A percentile compares a stretch with the other conserved stretches of the same genome.
Conservation (phyloP, 106 monocot species). For the Acorus gramineus region DNA sequence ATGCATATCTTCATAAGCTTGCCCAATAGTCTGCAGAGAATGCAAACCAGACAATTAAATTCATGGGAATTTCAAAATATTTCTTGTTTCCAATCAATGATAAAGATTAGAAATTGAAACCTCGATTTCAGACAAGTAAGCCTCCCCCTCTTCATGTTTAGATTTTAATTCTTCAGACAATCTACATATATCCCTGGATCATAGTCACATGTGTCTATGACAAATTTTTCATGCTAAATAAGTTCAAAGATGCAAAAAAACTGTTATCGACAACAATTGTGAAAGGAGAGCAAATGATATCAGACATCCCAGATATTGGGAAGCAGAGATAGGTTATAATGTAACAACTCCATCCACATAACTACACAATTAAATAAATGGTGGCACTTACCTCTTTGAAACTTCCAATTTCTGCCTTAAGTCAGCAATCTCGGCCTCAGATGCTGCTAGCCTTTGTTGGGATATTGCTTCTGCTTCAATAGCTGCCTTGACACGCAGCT, state of each 20-base stretch:
- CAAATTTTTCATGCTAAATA: too few relatives aligned
- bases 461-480: conserved; percentile 74
- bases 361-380: too few relatives aligned
- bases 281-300: too few relatives aligned
- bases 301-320: too few relatives aligned
- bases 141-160: conserved; percentile 84
- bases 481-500: conserved; percentile 58
- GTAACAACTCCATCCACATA: too few relatives aligned
- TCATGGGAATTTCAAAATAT: background rate
- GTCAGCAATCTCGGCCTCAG: conserved; percentile 91
- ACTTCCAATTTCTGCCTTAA: conserved; percentile 64
- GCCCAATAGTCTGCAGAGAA: conserved; percentile 80
- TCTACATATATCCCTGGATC: conserved; percentile 49
- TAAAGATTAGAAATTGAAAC: conserved; percentile 19
- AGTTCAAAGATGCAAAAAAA: too few relatives aligned
- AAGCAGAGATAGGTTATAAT: too few relatives aligned
- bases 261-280: too few relatives aligned
- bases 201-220: background rate
- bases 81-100: too few relatives aligned
- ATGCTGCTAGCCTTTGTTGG: conserved; percentile 68
- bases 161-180: conserved; percentile 59
- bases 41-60: background rate
- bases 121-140: conserved; percentile 84
- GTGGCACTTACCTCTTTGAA: conserved; percentile 30
- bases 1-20: conserved; percentile 91